These are phyloP conservation scores for Acaromyces ingoldii DNA, from an alignment of 1,284 basidiomycete genomes.

Conservation along the genomic window DNA sequence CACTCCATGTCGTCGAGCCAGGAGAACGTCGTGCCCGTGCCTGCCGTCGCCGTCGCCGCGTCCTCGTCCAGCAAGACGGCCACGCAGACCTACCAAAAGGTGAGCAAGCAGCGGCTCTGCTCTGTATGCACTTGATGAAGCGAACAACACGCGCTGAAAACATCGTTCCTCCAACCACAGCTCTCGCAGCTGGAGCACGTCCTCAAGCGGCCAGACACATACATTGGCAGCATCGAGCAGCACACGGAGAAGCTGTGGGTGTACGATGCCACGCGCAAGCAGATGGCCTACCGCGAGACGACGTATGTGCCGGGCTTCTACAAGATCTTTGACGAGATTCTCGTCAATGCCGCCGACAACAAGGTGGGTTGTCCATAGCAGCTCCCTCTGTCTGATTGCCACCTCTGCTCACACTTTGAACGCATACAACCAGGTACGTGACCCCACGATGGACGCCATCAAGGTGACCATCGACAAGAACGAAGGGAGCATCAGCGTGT, in stretches of 20 bases:
- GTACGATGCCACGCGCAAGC: slow-evolving; percentile 38
- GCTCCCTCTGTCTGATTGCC: not conserved
- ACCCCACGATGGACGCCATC: slow-evolving; percentile 45
- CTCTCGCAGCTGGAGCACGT: slow-evolving; percentile 95
- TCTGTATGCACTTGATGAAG: slow-evolving; percentile 4
- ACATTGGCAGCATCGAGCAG: slow-evolving; percentile 64
- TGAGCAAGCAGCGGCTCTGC: slow-evolving; percentile 49
- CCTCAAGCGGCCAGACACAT: slow-evolving; percentile 91
- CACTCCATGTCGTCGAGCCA: not conserved
- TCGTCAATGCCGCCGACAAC: slow-evolving; percentile 98
- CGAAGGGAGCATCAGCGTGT: slow-evolving; percentile 79
- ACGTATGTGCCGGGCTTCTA: slow-evolving; percentile 96
- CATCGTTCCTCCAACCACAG: slow-evolving; percentile 55
- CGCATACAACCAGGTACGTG: slow-evolving; percentile 65
- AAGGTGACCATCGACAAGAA: slow-evolving; percentile 70
- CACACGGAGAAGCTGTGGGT: slow-evolving; percentile 50
- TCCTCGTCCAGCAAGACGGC: slow-evolving; percentile 65
- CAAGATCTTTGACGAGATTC: slow-evolving; percentile 99
- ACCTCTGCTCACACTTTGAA: slow-evolving; percentile 2
- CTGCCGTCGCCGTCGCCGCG: not conserved
- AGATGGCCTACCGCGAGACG: slow-evolving; percentile 62
- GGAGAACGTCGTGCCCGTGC: no score
- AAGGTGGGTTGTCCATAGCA: slow-evolving; percentile 59
- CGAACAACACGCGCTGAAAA: not conserved
- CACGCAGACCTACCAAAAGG: slow-evolving; percentile 88